A percentile compares a stretch with the other conserved stretches of the same genome.
phyloP scores from a whole-genome alignment of 768 basidiomycete species.

The Cyclocybe cylindracea region DNA sequence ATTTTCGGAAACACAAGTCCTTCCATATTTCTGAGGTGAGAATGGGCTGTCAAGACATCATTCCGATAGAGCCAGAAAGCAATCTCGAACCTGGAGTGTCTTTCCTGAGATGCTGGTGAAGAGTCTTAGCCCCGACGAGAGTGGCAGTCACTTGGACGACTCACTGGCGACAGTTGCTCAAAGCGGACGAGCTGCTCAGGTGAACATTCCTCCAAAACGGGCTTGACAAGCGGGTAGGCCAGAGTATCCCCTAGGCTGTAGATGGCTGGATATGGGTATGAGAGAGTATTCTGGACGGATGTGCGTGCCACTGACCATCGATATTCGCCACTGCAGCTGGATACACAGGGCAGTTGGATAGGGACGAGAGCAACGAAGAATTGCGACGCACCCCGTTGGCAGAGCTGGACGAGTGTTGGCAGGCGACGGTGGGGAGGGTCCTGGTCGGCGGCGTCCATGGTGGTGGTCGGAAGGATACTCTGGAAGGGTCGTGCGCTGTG shows the following conservation, averaged over 20 bases:
- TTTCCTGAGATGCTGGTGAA: conserved; percentile 48
- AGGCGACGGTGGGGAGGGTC: conserved; percentile 39
- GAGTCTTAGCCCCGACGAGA: not conserved
- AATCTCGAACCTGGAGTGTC: conserved; percentile 53
- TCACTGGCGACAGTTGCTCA: conserved; percentile 71
- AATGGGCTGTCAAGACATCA: conserved; percentile 6
- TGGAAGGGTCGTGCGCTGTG: not conserved
- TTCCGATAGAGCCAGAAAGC: conserved; percentile 4
- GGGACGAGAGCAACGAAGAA: not conserved
- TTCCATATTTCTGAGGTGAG: conserved; percentile 62
- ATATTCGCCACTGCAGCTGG: conserved; percentile 61
- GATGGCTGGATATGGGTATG: conserved; percentile 47
- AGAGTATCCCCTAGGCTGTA: conserved; percentile 62
- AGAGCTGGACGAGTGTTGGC: conserved; percentile 65
- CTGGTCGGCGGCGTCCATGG: conserved; percentile 16
- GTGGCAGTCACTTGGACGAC: conserved; percentile 19
- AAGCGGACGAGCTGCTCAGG: conserved; percentile 68
- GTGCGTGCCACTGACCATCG: conserved; percentile 47
- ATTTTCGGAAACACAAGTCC: conserved; percentile 60
- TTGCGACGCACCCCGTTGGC: conserved; percentile 64
- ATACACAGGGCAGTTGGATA: conserved; percentile 2
- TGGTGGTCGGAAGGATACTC: not conserved
- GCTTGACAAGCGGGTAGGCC: conserved; percentile 65
- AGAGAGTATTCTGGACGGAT: conserved; percentile 6
- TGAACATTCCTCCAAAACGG: conserved; percentile 73